Evolutionary conservation across 257 asterid species (phyloP), one percentile per base, ranked within the genome.

Genomic region (Solanum commersonii): DNA sequence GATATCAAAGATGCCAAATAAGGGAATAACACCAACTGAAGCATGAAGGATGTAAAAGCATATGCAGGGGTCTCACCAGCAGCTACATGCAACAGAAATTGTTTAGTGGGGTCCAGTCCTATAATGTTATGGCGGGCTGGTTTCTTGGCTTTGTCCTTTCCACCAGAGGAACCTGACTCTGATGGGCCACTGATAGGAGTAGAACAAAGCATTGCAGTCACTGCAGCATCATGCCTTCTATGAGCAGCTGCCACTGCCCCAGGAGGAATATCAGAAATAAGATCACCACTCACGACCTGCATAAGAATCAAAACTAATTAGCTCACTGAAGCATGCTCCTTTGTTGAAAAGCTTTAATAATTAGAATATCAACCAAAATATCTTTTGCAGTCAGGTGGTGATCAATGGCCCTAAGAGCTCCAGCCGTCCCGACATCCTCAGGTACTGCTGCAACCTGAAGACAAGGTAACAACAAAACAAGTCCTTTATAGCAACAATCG

Each of bases 221-320:
- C 99, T 52, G 90, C 98, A 60, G 99, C 99, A 88, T 97, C 98
- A 87, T 96, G 98, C 46, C 98, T 96, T 88, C 97, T 92, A 91
- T 97, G 99, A 72, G 95, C 97, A 89, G 98, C 98, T 70, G 98
- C 98, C 77, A 97, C 93, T 38, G 98, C 96, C 87, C 99, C 99
- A 78, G 97, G 98, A 73, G 96, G 92, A 73, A 97, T 94, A 91
- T 97, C 99, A 90, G 93, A 95, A 67, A 97, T 93, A 92, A 97
- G 94, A 92, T 97, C 99, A 89, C 99, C 99, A 88, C 99, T 97
- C 91, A 97, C 94, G 83, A 97, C 98, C 99, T 97, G 88, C 86
- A 91, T 87, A 89, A 87, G 85, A 31, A 77, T 63, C 87, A 89
- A 60, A 83, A 91, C 88, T 27, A 88, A 88, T 83, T 84, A 73